A percentile compares a stretch with the other conserved stretches of the same genome.
Conservation (phyloP, 2,329 filamentous ascomycete genomes). For the Phyllachora maydis region DNA sequence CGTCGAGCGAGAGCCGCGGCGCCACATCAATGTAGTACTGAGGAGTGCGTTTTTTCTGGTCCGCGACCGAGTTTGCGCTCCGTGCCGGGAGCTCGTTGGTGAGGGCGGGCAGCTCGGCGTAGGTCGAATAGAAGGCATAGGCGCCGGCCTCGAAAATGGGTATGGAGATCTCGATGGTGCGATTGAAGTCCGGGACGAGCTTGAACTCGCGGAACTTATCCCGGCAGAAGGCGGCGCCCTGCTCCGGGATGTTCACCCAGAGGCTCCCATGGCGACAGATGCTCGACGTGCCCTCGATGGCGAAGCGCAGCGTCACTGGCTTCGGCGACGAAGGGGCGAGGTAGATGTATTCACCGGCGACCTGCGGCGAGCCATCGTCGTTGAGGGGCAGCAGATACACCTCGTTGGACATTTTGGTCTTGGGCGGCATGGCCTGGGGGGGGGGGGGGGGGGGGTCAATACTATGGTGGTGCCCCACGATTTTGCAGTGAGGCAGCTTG, state of each 20-base stretch:
- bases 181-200: slow-evolving; percentile 80
- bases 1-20: slow-evolving; percentile 56
- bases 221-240: slow-evolving; percentile 56
- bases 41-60: slow-evolving; percentile 44
- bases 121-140: slow-evolving; percentile 89
- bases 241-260: slow-evolving; percentile 85
- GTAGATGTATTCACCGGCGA: slow-evolving; percentile 81
- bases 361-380: slow-evolving; percentile 79
- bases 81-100: slow-evolving; percentile 29
- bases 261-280: slow-evolving; percentile 88
- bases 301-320: slow-evolving; percentile 69
- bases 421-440: slow-evolving; percentile 36
- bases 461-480: no score
- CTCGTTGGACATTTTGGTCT: slow-evolving; percentile 43
- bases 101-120: slow-evolving; percentile 67
- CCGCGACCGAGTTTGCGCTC: slow-evolving; percentile 21
- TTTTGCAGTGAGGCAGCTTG: no score
- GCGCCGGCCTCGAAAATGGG: slow-evolving; percentile 68
- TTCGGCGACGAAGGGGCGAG: slow-evolving; percentile 53
- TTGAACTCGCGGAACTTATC: slow-evolving; percentile 72
- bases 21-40: slow-evolving; percentile 89
- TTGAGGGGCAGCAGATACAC: slow-evolving; percentile 81
- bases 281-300: slow-evolving; percentile 85
- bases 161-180: slow-evolving; percentile 74
- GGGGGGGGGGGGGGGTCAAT: no score